A percentile compares a stretch with the other conserved stretches of the same genome.
phyloP scores from a whole-genome alignment of 441 rosid genomes.

The Rhodomyrtus psidioides region DNA sequence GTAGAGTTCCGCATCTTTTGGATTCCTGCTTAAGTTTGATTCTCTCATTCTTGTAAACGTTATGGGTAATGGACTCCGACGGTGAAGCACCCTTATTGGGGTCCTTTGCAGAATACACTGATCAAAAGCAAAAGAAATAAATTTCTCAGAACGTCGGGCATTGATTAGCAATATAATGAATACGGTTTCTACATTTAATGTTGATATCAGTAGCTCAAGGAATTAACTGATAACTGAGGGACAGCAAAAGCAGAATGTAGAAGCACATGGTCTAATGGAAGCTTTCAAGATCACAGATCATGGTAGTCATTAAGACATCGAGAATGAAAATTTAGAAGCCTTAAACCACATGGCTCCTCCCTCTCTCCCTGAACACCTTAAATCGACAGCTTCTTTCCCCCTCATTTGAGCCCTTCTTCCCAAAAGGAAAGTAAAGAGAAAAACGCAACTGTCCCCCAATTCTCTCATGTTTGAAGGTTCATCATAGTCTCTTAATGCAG shows the following conservation, averaged over 20 bases:
- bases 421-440: background rate
- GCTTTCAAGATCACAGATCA: background rate
- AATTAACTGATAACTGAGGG: background rate
- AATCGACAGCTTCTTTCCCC: background rate
- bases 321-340: background rate
- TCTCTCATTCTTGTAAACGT: background rate
- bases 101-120: slow-evolving; percentile 84
- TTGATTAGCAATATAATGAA: background rate
- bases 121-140: slow-evolving; percentile 4
- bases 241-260: background rate
- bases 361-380: background rate
- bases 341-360: background rate
- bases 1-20: background rate
- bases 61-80: slow-evolving; percentile 53
- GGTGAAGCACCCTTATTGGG: slow-evolving; percentile 94
- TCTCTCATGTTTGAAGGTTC: background rate
- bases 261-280: background rate
- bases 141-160: background rate
- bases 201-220: background rate
- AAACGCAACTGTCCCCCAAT: background rate
- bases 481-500: background rate
- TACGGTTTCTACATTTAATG: background rate
- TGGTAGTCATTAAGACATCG: background rate
- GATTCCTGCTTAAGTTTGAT: background rate
- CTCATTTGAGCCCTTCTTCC: background rate